Percentiles rank a stretch among this genome's conserved stretches.
These are phyloP conservation scores for Aeschynomene evenia DNA, from an alignment of 306 rosid species.

Conservation along the genomic window DNA sequence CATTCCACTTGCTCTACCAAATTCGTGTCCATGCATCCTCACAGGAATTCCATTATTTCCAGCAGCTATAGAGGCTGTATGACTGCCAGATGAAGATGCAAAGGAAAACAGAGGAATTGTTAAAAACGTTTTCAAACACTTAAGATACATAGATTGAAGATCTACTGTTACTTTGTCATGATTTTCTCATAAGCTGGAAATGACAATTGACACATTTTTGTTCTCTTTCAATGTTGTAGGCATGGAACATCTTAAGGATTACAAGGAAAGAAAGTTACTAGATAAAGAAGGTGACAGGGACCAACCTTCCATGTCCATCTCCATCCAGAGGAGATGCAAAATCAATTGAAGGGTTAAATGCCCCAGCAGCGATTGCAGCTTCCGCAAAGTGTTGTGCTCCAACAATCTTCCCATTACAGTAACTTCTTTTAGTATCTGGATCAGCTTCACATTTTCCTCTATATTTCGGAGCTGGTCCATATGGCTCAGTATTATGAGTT, in stretches of 20 bases:
- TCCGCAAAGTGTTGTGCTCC: slow-evolving; percentile 99
- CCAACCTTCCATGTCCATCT: slow-evolving; percentile 99
- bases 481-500: slow-evolving; percentile 62
- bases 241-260: neutral
- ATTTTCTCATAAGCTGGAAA: slow-evolving; percentile 13
- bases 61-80: slow-evolving; percentile 97
- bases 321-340: slow-evolving; percentile 97
- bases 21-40: slow-evolving; percentile 91
- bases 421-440: slow-evolving; percentile 75
- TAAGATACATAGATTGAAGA: slow-evolving; percentile 1
- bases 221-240: slow-evolving; percentile 10
- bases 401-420: slow-evolving; percentile 93
- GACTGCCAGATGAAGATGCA: slow-evolving; percentile 52
- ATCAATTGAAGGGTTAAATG: slow-evolving; percentile 87
- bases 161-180: neutral
- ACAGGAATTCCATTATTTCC: slow-evolving; percentile 99
- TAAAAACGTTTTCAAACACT: neutral
- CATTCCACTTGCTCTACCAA: slow-evolving; percentile 99
- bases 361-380: slow-evolving; percentile 97
- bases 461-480: slow-evolving; percentile 78
- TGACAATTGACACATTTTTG: neutral
- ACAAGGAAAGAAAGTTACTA: slow-evolving; percentile 13
- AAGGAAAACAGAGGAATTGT: slow-evolving; percentile 22
- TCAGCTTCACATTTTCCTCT: slow-evolving; percentile 95
- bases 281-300: slow-evolving; percentile 18